These are phyloP conservation scores for Schizophyllum commune DNA, from an alignment of 1,284 basidiomycete species.

Conservation along the genomic window DNA sequence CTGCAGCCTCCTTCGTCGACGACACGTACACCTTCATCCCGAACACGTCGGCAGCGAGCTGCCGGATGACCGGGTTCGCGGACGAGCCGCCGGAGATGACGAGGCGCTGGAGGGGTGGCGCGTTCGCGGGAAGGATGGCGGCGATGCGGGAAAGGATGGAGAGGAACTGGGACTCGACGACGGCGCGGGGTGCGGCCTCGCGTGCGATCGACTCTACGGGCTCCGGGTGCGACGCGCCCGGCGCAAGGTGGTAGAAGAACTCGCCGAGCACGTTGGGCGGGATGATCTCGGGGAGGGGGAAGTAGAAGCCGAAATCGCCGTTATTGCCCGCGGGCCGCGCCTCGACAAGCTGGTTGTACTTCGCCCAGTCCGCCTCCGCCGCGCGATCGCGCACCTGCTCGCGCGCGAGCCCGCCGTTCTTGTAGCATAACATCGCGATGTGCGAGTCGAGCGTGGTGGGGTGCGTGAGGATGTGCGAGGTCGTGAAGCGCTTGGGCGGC, in stretches of 20 bases:
- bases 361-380: slow-evolving; percentile 57
- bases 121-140: slow-evolving; percentile 55
- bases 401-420: slow-evolving; percentile 78
- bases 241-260: slow-evolving; percentile 44
- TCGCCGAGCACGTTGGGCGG: slow-evolving; percentile 65
- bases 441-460: slow-evolving; percentile 53
- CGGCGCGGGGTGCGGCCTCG: slow-evolving; percentile 65
- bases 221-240: slow-evolving; percentile 14
- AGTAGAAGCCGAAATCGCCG: slow-evolving; percentile 62
- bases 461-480: slow-evolving; percentile 67
- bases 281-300: slow-evolving; percentile 80
- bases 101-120: slow-evolving; percentile 57
- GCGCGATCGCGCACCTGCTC: slow-evolving; percentile 74
- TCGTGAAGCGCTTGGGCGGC: slow-evolving; percentile 63
- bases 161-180: slow-evolving; percentile 82
- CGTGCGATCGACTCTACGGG: slow-evolving; percentile 34
- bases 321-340: slow-evolving; percentile 51
- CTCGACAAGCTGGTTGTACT: slow-evolving; percentile 66
- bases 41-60: slow-evolving; percentile 75
- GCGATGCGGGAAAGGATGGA: slow-evolving; percentile 66
- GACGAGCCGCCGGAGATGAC: slow-evolving; percentile 80
- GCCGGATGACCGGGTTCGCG: slow-evolving; percentile 66
- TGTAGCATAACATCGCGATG: slow-evolving; percentile 79
- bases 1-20: slow-evolving; percentile 62
- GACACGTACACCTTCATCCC: slow-evolving; percentile 66